Conservation (phyloP, 257 asterid genomes). For the Cynanchum wilfordii region DNA sequence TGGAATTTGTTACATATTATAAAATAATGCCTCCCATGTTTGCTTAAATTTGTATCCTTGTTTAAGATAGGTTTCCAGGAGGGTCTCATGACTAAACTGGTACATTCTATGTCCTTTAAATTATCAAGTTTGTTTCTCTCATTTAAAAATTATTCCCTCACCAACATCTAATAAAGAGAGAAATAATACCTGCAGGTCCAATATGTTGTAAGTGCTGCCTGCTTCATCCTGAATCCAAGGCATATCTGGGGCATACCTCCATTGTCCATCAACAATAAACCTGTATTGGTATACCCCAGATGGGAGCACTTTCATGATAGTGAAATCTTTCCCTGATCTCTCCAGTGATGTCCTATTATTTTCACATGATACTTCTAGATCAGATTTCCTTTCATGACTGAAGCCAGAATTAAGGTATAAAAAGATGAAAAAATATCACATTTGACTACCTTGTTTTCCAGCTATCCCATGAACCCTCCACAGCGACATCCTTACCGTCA, state of each 20-base stretch:
- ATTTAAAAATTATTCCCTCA: not conserved
- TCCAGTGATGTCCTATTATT: slow-evolving; percentile 73
- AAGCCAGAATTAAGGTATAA: slow-evolving; percentile 7
- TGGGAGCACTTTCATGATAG: slow-evolving; percentile 91
- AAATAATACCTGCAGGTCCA: slow-evolving; percentile 75
- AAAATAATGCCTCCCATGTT: not conserved
- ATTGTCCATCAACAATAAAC: slow-evolving; percentile 86
- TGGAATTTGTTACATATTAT: not conserved
- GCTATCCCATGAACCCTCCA: slow-evolving; percentile 98
- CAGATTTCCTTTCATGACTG: slow-evolving; percentile 7
- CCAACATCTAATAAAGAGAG: not conserved
- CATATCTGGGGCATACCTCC: slow-evolving; percentile 78
- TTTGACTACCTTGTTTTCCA: slow-evolving; percentile 75
- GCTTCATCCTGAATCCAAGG: slow-evolving; percentile 80
- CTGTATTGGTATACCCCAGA: slow-evolving; percentile 92
- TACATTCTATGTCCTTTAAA: not conserved
- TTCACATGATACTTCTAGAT: slow-evolving; percentile 8
- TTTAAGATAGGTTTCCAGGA: not conserved
- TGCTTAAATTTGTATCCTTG: not conserved
- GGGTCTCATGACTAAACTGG: not conserved
- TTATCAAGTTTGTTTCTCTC: not conserved
- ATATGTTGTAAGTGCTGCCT: slow-evolving; percentile 74
- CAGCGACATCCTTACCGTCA: slow-evolving; percentile 79
- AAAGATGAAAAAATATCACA: not conserved
- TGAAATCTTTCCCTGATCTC: slow-evolving; percentile 95